Evolutionary conservation across 305 asterid genomes (phyloP), one percentile per base, ranked within the genome.

Genomic region (Solanum chacoense): DNA sequence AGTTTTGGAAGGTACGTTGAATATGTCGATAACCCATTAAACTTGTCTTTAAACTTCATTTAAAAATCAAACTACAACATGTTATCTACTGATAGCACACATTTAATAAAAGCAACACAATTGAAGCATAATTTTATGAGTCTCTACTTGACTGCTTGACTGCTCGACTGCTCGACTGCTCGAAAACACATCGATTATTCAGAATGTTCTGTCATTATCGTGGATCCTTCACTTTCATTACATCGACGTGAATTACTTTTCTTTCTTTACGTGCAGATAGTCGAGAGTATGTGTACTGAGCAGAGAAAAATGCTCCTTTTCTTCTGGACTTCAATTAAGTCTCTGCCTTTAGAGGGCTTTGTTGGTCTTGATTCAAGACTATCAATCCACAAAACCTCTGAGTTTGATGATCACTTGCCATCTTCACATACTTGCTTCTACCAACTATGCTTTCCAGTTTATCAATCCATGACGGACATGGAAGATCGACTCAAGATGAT

Each of bases 1-100:
- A 98, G 99, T 97, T 98, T 90, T 96, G 99, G 98, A 90, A 98
- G 98, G 98, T 95, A 92, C 24, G 88, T 8, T 67, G 32, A 67
- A 67, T 67, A 67, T 12, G 29, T 12, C 36, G 77, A 29, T 72
- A 72, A 14, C 37, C 7, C 1, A 22, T 29, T 72, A 72, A 72
- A 13, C 11, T 29, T 72, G n/a, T 7, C 18, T 1, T 9, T 29
- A 72, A 13, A 72, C 63, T 72, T 72, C 2, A 42, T 12, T 42
- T 42, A 12, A 42, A 42, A 42, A 1, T 42, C 55, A 12, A 42
- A 42, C 55, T 42, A 42, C 1, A 42, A 0, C 55, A 2, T 42
- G 18, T 42, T 42, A 12, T 42, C 55, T 12, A 42, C 2, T 12
- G 55, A 6, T 42, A 42, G 55, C 55, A 42, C 18, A 42, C 55